Base-by-base conservation (phyloP, 306 rosid species). In the Lagenaria siceraria region DNA sequence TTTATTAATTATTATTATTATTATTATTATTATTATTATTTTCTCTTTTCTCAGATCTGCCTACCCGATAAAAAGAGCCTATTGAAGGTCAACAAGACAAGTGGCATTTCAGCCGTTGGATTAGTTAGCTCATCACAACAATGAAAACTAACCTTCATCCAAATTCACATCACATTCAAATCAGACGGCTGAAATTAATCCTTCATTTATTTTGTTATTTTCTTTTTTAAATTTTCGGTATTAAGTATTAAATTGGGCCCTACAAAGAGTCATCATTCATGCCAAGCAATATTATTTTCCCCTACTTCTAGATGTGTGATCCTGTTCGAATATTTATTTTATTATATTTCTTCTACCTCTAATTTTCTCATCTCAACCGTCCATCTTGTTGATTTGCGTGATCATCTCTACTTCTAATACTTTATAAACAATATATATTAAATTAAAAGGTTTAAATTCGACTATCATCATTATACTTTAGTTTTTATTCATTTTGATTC, bases 91-190 rank as follows among this genome's bases (percentile, higher is more conserved):
- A 77, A 77, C 70, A 40, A 14, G 6, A 12, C 24, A 10, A 14
- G 72, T 13, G 11, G 21, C 15, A 27, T 77, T 18, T 12, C 6
- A 31, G 80, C 80, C 60, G 38, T 77, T 77, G 62, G 73, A 77
- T 60, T 56, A 13, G 35, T 33, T 75, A 33, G 38, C 21, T 56
- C 25, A 53, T 74, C 48, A 51, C 19, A 17, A 51, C 8, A 51
- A 17, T 51, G 17, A 29, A 59, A 27, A 10, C 46, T 6, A 19
- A 54, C 9, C n/a, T 6, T 29, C 12, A 10, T 14, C 18, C 61
- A 73, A 17, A 8, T 65, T 38, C 73, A 21, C 77, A 77, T 54
- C 42, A 60, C 8, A 11, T 60, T 40, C 29, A 77, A 61, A 59
- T 77, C 79, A 9, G 40, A 59, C 15, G 79, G 69, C 70, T 76